Percentiles rank a stretch among this genome's conserved stretches.
Evolutionary conservation across 257 asterid genomes (phyloP).

Genomic region (Cruciata laevipes): DNA sequence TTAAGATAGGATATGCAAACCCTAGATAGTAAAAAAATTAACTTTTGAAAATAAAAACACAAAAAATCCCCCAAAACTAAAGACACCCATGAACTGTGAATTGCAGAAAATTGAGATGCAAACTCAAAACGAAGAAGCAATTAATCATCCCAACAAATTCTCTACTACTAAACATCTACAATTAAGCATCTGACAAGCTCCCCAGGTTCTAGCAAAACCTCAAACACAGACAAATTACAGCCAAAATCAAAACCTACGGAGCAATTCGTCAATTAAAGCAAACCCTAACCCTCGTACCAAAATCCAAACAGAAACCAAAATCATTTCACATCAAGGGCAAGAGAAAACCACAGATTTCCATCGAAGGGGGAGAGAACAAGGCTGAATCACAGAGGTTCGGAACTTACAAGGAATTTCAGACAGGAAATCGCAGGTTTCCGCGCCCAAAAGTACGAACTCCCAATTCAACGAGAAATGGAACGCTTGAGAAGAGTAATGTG

Average conservation of each 20-base stretch:
- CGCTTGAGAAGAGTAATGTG: constrained; percentile 17
- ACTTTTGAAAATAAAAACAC: background rate
- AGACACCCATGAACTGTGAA: background rate
- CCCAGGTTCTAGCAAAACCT: background rate
- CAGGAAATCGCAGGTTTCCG: constrained; percentile 10
- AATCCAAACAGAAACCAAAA: background rate
- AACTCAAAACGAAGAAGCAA: background rate
- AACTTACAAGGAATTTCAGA: constrained; percentile 30
- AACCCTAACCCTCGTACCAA: background rate
- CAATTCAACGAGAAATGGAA: constrained; percentile 21
- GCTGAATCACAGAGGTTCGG: background rate
- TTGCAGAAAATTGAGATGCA: background rate
- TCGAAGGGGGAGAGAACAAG: background rate
- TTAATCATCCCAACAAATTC: background rate
- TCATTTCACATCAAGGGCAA: background rate
- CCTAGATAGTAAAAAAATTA: background rate
- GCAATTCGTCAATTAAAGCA: background rate
- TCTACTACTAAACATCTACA: background rate
- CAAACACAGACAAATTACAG: background rate
- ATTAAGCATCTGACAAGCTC: background rate
- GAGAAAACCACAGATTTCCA: too few relatives aligned
- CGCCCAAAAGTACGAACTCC: constrained; percentile 14
- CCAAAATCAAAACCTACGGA: background rate
- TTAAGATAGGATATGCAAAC: background rate
- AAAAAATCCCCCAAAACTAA: background rate